Evolutionary conservation across 305 asterid species (phyloP).

Genomic region (Rubia balearica): DNA sequence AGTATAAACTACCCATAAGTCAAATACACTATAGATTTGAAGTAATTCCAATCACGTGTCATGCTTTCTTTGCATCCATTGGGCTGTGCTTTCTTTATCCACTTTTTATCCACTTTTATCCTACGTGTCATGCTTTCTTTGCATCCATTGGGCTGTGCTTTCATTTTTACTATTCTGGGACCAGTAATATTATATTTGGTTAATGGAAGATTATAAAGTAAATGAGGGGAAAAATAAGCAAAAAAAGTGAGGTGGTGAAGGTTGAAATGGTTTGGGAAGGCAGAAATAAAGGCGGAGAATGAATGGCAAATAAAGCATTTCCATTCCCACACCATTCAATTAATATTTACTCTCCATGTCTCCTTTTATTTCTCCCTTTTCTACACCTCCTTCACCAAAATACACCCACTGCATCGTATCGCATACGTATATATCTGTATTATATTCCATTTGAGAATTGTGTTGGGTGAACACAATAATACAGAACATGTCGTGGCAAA

Average conservation of each 20-base stretch:
- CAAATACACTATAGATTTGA: too few relatives aligned
- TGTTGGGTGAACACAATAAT: neutral
- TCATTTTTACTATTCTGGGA: too few relatives aligned
- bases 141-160: too few relatives aligned
- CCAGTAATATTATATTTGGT: too few relatives aligned
- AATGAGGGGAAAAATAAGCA: neutral
- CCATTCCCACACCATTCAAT: conserved; percentile 6
- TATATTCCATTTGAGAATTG: neutral
- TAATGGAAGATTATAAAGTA: too few relatives aligned
- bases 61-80: too few relatives aligned
- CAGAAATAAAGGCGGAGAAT: conserved; percentile 21
- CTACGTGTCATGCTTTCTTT: too few relatives aligned
- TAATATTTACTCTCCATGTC: neutral
- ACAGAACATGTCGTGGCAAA: conserved; percentile 60
- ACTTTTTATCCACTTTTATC: too few relatives aligned
- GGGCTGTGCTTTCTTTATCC: too few relatives aligned
- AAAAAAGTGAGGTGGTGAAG: too few relatives aligned
- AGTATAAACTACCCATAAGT: too few relatives aligned
- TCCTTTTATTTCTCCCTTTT: neutral
- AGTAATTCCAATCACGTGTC: too few relatives aligned
- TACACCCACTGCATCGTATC: neutral
- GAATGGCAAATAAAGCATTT: conserved; percentile 19
- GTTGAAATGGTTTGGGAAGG: neutral
- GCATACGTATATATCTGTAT: neutral
- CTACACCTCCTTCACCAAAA: neutral